These are phyloP conservation scores for Candida nitratophila DNA, from an alignment of 805 yeast species.

Conservation along the genomic window DNA sequence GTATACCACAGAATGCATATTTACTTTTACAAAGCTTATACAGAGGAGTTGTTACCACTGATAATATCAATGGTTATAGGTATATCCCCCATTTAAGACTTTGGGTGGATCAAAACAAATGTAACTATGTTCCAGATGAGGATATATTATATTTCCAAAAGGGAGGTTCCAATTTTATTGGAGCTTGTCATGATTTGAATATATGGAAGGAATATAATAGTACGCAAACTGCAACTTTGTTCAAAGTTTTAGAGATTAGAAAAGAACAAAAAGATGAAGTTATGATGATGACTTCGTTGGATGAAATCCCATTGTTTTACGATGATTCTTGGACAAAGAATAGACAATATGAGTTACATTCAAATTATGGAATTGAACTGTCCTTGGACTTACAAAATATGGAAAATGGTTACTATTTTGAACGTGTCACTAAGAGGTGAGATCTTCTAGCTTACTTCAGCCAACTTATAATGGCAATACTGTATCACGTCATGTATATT, in stretches of 20 bases:
- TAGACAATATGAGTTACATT: constrained; percentile 13
- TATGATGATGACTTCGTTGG: constrained; percentile 8
- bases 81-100: constrained; percentile 30
- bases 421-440: not conserved
- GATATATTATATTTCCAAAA: constrained; percentile 28
- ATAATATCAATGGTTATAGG: constrained; percentile 20
- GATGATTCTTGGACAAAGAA: constrained; percentile 19
- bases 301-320: constrained; percentile 18
- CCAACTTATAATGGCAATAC: no score
- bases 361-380: constrained; percentile 13
- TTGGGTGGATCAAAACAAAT: constrained; percentile 30
- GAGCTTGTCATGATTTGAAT: constrained; percentile 33
- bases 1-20: constrained; percentile 18
- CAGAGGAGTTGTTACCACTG: constrained; percentile 16
- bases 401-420: not conserved
- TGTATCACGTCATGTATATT: no score
- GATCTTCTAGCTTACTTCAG: no score
- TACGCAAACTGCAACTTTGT: constrained; percentile 23
- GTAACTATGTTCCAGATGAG: constrained; percentile 34
- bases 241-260: constrained; percentile 16
- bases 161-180: constrained; percentile 29
- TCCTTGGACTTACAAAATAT: not conserved
- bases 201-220: constrained; percentile 33
- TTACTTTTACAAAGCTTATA: constrained; percentile 16
- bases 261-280: constrained; percentile 3